Percentiles rank a stretch among this genome's conserved stretches.
These are phyloP conservation scores for Kalmusia sp. DNA, from an alignment of 2,329 filamentous ascomycete genomes.

Conservation along the genomic window DNA sequence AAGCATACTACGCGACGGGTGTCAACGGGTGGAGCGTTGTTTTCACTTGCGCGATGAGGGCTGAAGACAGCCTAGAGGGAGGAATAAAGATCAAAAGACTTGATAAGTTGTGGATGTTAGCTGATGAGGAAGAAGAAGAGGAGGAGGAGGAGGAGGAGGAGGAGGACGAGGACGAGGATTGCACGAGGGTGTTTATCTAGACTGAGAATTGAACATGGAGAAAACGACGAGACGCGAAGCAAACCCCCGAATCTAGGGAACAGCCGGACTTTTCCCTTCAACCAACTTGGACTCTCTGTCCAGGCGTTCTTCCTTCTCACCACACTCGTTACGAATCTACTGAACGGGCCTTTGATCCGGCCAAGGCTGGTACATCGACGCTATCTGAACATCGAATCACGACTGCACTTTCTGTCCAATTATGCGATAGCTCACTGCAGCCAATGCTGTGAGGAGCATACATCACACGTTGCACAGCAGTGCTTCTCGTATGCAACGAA, in stretches of 20 bases:
- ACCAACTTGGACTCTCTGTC: no score
- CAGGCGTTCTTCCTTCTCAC: no score
- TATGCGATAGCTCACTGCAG: neutral
- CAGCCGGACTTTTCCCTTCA: no score
- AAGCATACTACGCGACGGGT: slow-evolving; percentile 38
- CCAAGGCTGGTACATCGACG: no score
- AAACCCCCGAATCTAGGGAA: no score
- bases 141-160: slow-evolving; percentile 18
- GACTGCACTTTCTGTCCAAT: neutral
- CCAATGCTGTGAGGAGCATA: neutral
- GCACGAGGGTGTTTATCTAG: slow-evolving; percentile 39
- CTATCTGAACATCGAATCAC: neutral
- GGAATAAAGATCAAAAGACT: slow-evolving; percentile 27
- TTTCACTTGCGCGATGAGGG: slow-evolving; percentile 40
- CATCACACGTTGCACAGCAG: neutral
- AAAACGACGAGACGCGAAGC: neutral
- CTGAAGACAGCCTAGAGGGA: slow-evolving; percentile 31
- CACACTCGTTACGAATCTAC: neutral
- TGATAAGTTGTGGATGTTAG: slow-evolving; percentile 32
- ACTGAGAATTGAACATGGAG: neutral
- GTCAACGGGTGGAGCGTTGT: slow-evolving; percentile 39
- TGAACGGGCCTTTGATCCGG: no score
- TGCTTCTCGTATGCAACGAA: slow-evolving; percentile 9
- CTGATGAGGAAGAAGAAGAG: slow-evolving; percentile 28
- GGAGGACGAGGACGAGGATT: slow-evolving; percentile 16